Percentiles rank a stretch among this genome's conserved stretches.
Conservation (phyloP, 805 yeast species). For the Starmerella tilneyi region DNA sequence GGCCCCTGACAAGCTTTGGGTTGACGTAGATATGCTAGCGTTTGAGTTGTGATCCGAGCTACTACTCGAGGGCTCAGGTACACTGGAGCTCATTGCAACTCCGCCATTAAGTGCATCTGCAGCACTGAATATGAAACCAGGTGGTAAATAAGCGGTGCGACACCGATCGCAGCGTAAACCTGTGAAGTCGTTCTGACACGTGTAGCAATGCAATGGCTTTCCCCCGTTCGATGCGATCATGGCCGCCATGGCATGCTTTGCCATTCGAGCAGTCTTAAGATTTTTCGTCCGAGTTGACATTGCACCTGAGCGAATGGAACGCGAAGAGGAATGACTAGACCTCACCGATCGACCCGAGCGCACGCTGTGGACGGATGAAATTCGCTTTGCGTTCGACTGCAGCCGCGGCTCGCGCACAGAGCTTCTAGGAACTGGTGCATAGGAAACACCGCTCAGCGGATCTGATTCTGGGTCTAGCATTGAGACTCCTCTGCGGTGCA, state of each 20-base stretch:
- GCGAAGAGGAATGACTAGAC: conserved; percentile 8
- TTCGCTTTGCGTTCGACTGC: neutral
- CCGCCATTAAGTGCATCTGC: conserved; percentile 11
- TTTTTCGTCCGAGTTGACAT: neutral
- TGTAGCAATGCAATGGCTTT: conserved; percentile 19
- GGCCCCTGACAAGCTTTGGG: neutral
- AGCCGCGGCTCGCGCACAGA: neutral
- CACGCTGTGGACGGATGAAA: conserved; percentile 3
- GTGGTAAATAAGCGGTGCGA: conserved; percentile 23
- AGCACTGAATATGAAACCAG: conserved; percentile 15
- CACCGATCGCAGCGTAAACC: conserved; percentile 21
- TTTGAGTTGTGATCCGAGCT: neutral
- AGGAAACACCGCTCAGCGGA: neutral
- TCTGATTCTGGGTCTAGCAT: conserved; percentile 7
- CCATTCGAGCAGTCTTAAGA: conserved; percentile 18
- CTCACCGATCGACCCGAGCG: conserved; percentile 10
- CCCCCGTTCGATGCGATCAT: conserved; percentile 12
- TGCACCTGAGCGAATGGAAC: neutral
- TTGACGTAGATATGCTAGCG: conserved; percentile 4
- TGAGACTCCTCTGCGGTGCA: neutral
- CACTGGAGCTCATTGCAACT: neutral
- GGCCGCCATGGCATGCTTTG: conserved; percentile 17
- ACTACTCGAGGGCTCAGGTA: neutral
- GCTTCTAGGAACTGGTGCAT: too few species aligned
- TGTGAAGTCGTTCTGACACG: conserved; percentile 20